A percentile compares a stretch with the other conserved stretches of the same genome.
Evolutionary conservation across 768 basidiomycete genomes (phyloP).

Genomic region (Leccinum arenicola): DNA sequence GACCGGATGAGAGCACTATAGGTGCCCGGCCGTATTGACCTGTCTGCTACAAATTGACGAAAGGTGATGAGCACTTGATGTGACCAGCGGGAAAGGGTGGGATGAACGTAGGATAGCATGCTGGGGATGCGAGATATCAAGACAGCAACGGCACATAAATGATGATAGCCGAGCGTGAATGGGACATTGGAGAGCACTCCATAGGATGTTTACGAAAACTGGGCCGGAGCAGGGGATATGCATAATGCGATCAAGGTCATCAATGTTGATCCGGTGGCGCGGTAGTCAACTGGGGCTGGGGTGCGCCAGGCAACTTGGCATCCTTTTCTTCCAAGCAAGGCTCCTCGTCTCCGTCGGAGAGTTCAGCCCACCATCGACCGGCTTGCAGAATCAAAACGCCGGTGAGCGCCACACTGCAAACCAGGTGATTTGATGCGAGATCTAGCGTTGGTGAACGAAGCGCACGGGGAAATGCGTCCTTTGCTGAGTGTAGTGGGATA

Average conservation of each 20-base stretch:
- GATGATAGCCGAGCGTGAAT: slow-evolving; percentile 18
- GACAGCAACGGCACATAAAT: slow-evolving; percentile 28
- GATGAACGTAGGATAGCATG: slow-evolving; percentile 19
- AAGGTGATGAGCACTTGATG: slow-evolving; percentile 1
- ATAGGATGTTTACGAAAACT: slow-evolving; percentile 4
- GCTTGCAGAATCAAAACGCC: slow-evolving; percentile 85
- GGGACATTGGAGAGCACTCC: neutral
- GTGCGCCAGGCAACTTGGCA: slow-evolving; percentile 15
- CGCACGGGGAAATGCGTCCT: slow-evolving; percentile 59
- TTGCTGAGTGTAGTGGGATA: slow-evolving; percentile 50
- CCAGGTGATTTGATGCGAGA: slow-evolving; percentile 79
- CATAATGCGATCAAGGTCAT: neutral
- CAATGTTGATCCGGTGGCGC: slow-evolving; percentile 10
- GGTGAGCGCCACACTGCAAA: slow-evolving; percentile 84
- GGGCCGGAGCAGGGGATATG: neutral
- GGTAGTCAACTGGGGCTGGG: slow-evolving; percentile 1
- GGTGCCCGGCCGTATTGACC: slow-evolving; percentile 8
- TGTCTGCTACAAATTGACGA: slow-evolving; percentile 12
- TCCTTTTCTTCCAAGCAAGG: slow-evolving; percentile 31
- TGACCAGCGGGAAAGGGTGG: neutral
- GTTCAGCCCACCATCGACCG: slow-evolving; percentile 82
- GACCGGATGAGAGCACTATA: slow-evolving; percentile 4
- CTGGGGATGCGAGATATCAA: slow-evolving; percentile 21
- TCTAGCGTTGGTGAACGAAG: slow-evolving; percentile 68
- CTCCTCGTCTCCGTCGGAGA: slow-evolving; percentile 59